These are phyloP conservation scores for Penicillium digitatum DNA, from an alignment of 2,329 filamentous ascomycete genomes.

Conservation along the genomic window DNA sequence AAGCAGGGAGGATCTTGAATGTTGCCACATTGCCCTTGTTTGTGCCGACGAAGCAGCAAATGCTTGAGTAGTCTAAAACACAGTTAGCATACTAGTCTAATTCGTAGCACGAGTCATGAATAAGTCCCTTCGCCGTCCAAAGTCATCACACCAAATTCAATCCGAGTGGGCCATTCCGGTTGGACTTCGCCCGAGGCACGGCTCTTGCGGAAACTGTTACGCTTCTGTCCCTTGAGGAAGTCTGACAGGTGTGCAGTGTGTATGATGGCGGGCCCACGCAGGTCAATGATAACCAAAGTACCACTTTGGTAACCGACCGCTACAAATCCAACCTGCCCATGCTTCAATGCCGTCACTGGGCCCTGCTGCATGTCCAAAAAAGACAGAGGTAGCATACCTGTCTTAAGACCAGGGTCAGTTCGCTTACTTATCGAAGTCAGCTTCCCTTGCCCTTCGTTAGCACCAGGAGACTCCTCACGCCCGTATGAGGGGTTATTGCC, in stretches of 20 bases:
- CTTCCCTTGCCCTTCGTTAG: constrained; percentile 61
- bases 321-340: constrained; percentile 91
- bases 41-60: constrained; percentile 87
- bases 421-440: constrained; percentile 71
- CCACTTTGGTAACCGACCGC: constrained; percentile 82
- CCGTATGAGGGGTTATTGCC: constrained; percentile 72
- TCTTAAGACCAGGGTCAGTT: constrained; percentile 68
- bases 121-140: constrained; percentile 71
- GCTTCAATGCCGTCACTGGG: constrained; percentile 70
- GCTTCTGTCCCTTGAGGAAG: constrained; percentile 71
- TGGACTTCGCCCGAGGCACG: constrained; percentile 48
- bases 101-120: constrained; percentile 3
- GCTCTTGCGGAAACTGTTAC: constrained; percentile 63
- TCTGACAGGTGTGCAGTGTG: constrained; percentile 69
- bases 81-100: constrained; percentile 23
- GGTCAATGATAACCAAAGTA: constrained; percentile 74
- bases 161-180: constrained; percentile 70
- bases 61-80: constrained; percentile 74
- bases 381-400: constrained; percentile 74
- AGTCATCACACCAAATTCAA: constrained; percentile 92
- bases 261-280: constrained; percentile 81
- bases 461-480: constrained; percentile 53
- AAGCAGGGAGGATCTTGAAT: constrained; percentile 79
- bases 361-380: constrained; percentile 82
- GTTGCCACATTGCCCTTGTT: constrained; percentile 78